Evolutionary conservation across 352 stramenopile species (phyloP), one percentile per base, ranked within the genome.

Genomic region (Phytophthora chlamydospora): DNA sequence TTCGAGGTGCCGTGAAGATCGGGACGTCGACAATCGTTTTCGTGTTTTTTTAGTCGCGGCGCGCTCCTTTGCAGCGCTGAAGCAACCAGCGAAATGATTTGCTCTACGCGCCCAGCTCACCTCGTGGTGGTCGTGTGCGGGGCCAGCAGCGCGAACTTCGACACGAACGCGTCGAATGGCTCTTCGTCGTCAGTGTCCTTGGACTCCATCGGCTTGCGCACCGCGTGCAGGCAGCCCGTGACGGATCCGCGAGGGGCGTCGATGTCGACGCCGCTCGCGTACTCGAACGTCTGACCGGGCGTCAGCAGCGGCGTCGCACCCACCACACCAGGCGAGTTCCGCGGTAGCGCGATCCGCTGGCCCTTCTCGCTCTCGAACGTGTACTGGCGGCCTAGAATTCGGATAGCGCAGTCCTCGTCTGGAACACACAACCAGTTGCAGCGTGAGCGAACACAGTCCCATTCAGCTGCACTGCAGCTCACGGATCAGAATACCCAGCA

Each of bases 281-380:
- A 93, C 62, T 91, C 79, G 45, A 92, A 91, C n/a, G 73, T 85
- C 44, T 93, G 75, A 6, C 85, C 85, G 16, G 85, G 85, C 24
- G 62, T 61, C 35, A 93, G 49, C 43, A 88, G 53, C 4, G 85
- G 83, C 29, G 78, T 92, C 44, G 77, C 73, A 14, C 83, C 85
- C 11, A 93, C 85, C 29, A 93, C 67, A 13, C 81, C 83, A 10
- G 85, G 80, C 34, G 85, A 92, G 53, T 91, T 76, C 11, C 78
- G 75, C 9, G 80, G 73, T 40, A 93, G 47, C 3, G 74, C 69
- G 27, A 87, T 78, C 17, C 80, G 70, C 61, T 90, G 73, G 3
- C 81, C 78, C 17, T 80, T 83, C 48, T 78, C 82, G 50, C 84
- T 90, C 48, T 88, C 75, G 52, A 93, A 93, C 33, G 83, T 89